phyloP scores from a whole-genome alignment of 495 filamentous ascomycete genomes.

The Podospora tetraspora region DNA sequence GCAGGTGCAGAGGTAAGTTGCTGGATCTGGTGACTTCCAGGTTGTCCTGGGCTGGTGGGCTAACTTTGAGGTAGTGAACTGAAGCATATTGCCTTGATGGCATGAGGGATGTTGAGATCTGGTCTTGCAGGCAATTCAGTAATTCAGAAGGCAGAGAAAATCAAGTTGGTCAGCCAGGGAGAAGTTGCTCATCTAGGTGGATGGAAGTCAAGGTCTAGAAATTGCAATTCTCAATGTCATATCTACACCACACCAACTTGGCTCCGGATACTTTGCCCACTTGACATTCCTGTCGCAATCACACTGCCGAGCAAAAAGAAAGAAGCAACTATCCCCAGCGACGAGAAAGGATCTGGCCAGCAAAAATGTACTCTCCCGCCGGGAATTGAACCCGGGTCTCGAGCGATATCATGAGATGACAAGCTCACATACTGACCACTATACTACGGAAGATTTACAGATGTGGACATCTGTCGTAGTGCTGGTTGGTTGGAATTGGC shows the following conservation, averaged over 20 bases:
- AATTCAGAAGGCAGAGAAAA: neutral
- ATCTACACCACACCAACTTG: neutral
- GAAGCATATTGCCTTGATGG: slow-evolving; percentile 42
- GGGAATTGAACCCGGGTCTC: neutral
- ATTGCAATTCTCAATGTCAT: neutral
- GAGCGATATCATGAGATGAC: neutral
- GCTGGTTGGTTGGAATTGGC: neutral
- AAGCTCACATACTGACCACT: neutral
- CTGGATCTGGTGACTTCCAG: neutral
- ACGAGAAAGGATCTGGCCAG: neutral
- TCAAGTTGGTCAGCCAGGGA: neutral
- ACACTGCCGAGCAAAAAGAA: neutral
- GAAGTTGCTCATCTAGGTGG: neutral
- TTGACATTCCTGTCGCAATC: neutral
- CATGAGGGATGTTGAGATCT: slow-evolving; percentile 13
- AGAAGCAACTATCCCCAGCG: neutral
- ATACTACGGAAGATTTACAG: neutral
- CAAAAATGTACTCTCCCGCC: neutral
- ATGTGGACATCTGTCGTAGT: neutral
- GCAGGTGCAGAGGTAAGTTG: slow-evolving; percentile 43
- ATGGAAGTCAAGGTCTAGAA: neutral
- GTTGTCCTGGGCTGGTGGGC: neutral
- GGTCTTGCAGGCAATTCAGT: too few relatives aligned
- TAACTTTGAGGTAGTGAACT: slow-evolving; percentile 26
- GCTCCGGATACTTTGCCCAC: neutral